Evolutionary conservation across 2,329 filamentous ascomycete species (phyloP), one percentile per base, ranked within the genome.

Genomic region (Decorospora gaudefroyi): DNA sequence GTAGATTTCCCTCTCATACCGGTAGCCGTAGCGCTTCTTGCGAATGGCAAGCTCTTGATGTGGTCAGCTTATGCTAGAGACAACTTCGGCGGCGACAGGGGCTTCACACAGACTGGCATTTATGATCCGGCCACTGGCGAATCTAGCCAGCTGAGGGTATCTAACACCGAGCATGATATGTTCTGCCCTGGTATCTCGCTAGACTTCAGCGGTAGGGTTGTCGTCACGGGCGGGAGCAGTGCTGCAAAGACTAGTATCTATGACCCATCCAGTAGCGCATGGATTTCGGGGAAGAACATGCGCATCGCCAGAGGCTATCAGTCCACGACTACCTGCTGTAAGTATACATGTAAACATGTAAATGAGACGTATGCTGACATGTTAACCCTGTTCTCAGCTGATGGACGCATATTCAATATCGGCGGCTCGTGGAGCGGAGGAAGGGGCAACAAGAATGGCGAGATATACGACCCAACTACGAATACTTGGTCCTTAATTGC

Each of bases 301-400:
- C 72, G 81, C 53, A 69, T 80, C 23, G 78, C 78, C 6, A 81
- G 83, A 46, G 84, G 81, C 76, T 83, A 77, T 32, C 80, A 84
- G 36, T 65, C 78, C 0, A 74, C 76, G 0, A 67, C 74, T 0
- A 79, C 75, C 0, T 56, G 75, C 1, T 78, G n/a, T n/a, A n/a
- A n/a, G n/a, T n/a, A n/a, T n/a, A n/a, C n/a, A n/a, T n/a, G n/a
- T n/a, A n/a, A n/a, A n/a, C n/a, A n/a, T n/a, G n/a, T n/a, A n/a
- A n/a, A n/a, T n/a, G n/a, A n/a, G n/a, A n/a, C n/a, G n/a, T n/a
- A n/a, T n/a, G n/a, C n/a, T n/a, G n/a, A n/a, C n/a, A n/a, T n/a
- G n/a, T n/a, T n/a, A n/a, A n/a, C n/a, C n/a, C n/a, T n/a, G n/a
- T n/a, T n/a, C n/a, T n/a, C n/a, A n/a, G n/a, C 78, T 0, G 73